These are phyloP conservation scores for Silene latifolia DNA, from an alignment of 148 eudicot species.

Conservation along the genomic window DNA sequence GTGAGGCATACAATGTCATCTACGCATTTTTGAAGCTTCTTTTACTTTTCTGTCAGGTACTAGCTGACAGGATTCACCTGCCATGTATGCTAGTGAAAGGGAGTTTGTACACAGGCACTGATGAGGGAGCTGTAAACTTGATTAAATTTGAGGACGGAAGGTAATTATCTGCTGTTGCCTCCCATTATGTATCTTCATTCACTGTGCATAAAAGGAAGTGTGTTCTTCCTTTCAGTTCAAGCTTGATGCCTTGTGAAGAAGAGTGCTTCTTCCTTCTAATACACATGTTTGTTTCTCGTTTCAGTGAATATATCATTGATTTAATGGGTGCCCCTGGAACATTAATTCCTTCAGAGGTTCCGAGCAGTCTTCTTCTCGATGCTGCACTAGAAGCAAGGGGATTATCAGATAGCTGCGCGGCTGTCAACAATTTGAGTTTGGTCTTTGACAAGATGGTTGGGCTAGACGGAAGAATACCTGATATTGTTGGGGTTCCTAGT, in stretches of 20 bases:
- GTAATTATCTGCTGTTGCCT: conserved; percentile 36
- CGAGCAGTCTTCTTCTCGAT: conserved; percentile 63
- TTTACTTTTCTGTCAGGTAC: conserved; percentile 48
- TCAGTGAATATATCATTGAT: conserved; percentile 94
- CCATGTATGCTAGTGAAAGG: conserved; percentile 97
- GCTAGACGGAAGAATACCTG: conserved; percentile 30
- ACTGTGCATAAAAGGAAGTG: conserved; percentile 8
- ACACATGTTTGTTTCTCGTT: conserved; percentile 19
- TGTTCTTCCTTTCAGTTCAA: conserved; percentile 1
- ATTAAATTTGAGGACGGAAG: conserved; percentile 83
- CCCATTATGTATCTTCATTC: neutral
- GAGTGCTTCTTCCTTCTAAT: conserved; percentile 6
- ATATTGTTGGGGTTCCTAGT: conserved; percentile 31
- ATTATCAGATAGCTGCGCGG: conserved; percentile 37
- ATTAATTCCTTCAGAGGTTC: conserved; percentile 87
- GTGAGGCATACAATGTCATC: conserved; percentile 1
- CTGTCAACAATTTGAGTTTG: conserved; percentile 35
- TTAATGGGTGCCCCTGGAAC: conserved; percentile 98
- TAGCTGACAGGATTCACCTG: conserved; percentile 80
- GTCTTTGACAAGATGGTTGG: conserved; percentile 39
- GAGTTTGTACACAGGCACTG: conserved; percentile 96
- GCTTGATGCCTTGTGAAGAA: conserved; percentile 7
- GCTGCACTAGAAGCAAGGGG: conserved; percentile 49
- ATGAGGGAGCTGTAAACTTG: conserved; percentile 97
- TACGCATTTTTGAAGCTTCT: conserved; percentile 10